These are phyloP conservation scores for Pseudocercospora pini-densiflorae DNA, from an alignment of 2,329 filamentous ascomycete species.

Conservation along the genomic window DNA sequence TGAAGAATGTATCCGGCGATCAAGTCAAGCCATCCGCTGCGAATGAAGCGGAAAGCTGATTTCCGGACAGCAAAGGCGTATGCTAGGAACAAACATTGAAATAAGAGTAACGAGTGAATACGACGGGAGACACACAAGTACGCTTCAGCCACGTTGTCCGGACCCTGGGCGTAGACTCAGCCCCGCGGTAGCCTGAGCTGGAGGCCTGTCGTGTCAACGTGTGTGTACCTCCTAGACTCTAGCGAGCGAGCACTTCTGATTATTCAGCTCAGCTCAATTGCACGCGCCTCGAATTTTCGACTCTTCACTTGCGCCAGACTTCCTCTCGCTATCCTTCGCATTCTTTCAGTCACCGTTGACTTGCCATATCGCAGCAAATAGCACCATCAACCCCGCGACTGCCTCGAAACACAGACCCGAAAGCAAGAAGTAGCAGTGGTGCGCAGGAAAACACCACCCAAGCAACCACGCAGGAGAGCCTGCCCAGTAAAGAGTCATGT, in stretches of 20 bases:
- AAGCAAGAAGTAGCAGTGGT: not conserved
- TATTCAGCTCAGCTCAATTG: not conserved
- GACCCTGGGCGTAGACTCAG: not conserved
- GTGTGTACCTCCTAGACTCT: not conserved
- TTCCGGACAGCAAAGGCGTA: not conserved
- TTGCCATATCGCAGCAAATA: not conserved
- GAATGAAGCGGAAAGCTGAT: not conserved
- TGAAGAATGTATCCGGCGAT: too few relatives aligned
- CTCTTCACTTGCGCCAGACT: not conserved
- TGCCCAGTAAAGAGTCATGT: slow-evolving; percentile 16
- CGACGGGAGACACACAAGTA: not conserved
- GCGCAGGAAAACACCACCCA: not conserved
- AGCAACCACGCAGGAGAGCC: slow-evolving; percentile 11
- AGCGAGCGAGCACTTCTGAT: not conserved
- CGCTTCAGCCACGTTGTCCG: not conserved
- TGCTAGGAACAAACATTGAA: not conserved
- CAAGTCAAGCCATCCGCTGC: too few relatives aligned
- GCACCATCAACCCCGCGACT: not conserved
- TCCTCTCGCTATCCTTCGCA: not conserved
- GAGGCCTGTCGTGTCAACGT: not conserved
- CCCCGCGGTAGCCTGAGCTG: too few relatives aligned
- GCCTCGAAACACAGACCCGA: not conserved
- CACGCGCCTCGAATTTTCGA: too few relatives aligned
- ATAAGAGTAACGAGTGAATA: not conserved
- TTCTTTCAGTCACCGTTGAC: not conserved